Conservation (phyloP, 768 basidiomycete species). For the Pulveroboletus sp. region DNA sequence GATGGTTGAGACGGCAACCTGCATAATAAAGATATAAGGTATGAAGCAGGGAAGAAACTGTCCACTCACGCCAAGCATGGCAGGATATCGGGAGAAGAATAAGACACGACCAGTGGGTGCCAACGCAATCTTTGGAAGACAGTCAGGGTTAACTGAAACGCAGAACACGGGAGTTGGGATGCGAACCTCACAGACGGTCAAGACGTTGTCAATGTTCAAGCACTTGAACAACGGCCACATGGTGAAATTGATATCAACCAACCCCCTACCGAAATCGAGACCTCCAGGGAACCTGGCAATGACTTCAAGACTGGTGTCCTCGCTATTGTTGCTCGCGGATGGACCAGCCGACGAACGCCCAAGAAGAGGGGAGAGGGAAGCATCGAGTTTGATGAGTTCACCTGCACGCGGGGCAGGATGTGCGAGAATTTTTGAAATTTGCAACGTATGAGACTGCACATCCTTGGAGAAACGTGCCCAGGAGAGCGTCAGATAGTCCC, state of each 20-base stretch:
- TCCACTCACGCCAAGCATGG: conserved; percentile 76
- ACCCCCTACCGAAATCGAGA: conserved; percentile 84
- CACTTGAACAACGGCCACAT: conserved; percentile 97
- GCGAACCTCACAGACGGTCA: conserved; percentile 84
- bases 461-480: conserved; percentile 95
- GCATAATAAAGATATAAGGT: conserved; percentile 6
- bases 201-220: conserved; percentile 87
- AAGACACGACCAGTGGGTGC: conserved; percentile 83
- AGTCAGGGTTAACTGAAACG: neutral
- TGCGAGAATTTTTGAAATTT: conserved; percentile 83
- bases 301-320: conserved; percentile 65
- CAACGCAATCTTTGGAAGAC: conserved; percentile 60
- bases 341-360: conserved; percentile 45
- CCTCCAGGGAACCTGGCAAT: conserved; percentile 91
- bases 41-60: neutral
- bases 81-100: conserved; percentile 85
- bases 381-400: conserved; percentile 81
- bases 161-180: neutral
- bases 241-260: conserved; percentile 92
- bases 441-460: conserved; percentile 87
- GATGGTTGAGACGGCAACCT: conserved; percentile 87
- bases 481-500: conserved; percentile 91
- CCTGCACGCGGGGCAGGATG: conserved; percentile 86
- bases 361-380: conserved; percentile 54
- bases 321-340: conserved; percentile 13